phyloP scores from a whole-genome alignment of 2,329 filamentous ascomycete genomes.

The Fusarium sp. region DNA sequence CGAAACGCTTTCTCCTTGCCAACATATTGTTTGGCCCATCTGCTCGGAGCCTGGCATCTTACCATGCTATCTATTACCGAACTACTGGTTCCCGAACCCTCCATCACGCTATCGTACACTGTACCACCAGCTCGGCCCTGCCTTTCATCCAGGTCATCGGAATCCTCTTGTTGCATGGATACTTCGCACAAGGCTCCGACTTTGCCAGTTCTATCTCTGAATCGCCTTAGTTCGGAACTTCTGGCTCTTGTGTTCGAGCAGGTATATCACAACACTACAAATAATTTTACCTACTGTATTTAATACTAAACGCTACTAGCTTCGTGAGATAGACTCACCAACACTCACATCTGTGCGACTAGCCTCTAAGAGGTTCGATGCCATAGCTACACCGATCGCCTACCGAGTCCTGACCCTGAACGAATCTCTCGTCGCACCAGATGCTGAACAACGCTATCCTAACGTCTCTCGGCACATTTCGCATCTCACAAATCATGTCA shows the following conservation, averaged over 20 bases:
- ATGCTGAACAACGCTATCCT: conserved; percentile 47
- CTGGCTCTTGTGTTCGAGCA: conserved; percentile 54
- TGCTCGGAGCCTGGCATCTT: not conserved
- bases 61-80: conserved; percentile 40
- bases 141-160: conserved; percentile 7
- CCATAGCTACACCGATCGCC: conserved; percentile 54
- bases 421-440: conserved; percentile 47
- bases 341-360: conserved; percentile 49
- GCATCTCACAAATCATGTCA: conserved; percentile 52
- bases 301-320: conserved; percentile 44
- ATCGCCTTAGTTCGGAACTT: conserved; percentile 55
- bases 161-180: conserved; percentile 37
- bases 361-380: conserved; percentile 52
- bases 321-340: conserved; percentile 49
- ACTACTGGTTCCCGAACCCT: conserved; percentile 30
- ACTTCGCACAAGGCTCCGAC: conserved; percentile 6
- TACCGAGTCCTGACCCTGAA: conserved; percentile 54
- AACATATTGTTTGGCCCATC: conserved; percentile 2
- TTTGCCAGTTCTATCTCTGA: conserved; percentile 24
- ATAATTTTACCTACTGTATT: not conserved
- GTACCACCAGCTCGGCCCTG: conserved; percentile 16
- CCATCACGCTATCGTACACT: conserved; percentile 29
- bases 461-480: conserved; percentile 49
- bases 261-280: conserved; percentile 42
- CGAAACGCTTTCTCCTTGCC: conserved; percentile 1